Evolutionary conservation across 352 stramenopile genomes (phyloP).

Genomic region (Phytophthora lateralis): DNA sequence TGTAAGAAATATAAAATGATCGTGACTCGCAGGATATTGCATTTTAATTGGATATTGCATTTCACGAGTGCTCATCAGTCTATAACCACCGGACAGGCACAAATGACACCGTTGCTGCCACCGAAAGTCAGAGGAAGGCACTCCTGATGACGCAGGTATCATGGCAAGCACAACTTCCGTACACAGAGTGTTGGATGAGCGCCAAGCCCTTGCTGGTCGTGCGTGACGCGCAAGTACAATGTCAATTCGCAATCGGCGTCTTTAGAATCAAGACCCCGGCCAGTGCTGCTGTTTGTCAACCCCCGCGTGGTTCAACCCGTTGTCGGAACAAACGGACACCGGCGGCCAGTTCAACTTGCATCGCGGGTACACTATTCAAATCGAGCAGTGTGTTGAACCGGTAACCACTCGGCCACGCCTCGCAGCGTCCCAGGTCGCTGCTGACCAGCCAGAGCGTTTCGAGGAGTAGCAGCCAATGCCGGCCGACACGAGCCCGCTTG

Average conservation of each 20-base stretch:
- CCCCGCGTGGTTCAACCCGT: conserved; percentile 6
- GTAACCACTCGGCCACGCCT: conserved; percentile 4
- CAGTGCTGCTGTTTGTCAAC: neutral
- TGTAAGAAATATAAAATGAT: conserved; percentile 14
- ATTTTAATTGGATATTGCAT: conserved; percentile 26
- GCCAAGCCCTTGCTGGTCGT: neutral
- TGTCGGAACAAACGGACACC: conserved; percentile 22
- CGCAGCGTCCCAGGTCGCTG: conserved; percentile 20
- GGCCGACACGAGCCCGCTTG: neutral
- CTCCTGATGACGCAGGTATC: conserved; percentile 1
- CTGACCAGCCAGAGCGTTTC: conserved; percentile 23
- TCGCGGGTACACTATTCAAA: conserved; percentile 12
- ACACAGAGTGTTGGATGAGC: conserved; percentile 20
- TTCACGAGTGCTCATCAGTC: conserved; percentile 7
- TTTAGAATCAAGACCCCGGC: conserved; percentile 1
- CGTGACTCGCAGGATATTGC: conserved; percentile 17
- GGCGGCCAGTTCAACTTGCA: conserved; percentile 19
- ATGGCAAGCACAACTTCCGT: neutral
- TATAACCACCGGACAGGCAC: neutral
- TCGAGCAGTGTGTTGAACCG: conserved; percentile 3
- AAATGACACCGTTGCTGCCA: neutral
- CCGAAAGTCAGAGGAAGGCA: neutral
- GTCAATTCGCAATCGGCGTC: conserved; percentile 5
- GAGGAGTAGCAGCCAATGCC: conserved; percentile 1
- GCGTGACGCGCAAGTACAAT: conserved; percentile 7